Conservation (phyloP, 1,284 basidiomycete species). For the Pterulicium gracile region DNA sequence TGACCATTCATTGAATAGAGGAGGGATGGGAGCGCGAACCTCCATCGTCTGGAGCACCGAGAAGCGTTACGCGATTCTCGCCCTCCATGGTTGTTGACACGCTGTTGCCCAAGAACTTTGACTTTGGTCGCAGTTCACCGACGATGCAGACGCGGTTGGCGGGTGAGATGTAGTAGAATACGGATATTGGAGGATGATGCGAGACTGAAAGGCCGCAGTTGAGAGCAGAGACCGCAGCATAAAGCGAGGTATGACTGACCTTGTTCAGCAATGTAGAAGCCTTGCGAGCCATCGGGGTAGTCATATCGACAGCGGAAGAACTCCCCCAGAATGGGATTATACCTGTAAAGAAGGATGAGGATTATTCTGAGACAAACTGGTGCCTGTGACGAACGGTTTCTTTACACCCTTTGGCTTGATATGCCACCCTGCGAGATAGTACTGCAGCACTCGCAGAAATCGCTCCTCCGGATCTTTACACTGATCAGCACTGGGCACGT, state of each 20-base stretch:
- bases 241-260: conserved; percentile 29
- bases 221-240: conserved; percentile 3
- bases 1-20: conserved; percentile 5
- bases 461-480: conserved; percentile 80
- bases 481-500: conserved; percentile 50
- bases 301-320: conserved; percentile 96
- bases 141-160: conserved; percentile 76
- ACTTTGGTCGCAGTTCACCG: conserved; percentile 93
- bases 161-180: conserved; percentile 96
- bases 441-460: conserved; percentile 85
- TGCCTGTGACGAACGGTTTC: conserved; percentile 69
- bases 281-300: conserved; percentile 85
- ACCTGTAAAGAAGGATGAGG: conserved; percentile 34
- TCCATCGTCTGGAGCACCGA: conserved; percentile 79
- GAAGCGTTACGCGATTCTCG: conserved; percentile 78
- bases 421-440: conserved; percentile 99
- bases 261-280: conserved; percentile 98
- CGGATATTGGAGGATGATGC: conserved; percentile 92
- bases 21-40: conserved; percentile 33
- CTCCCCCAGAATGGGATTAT: conserved; percentile 96
- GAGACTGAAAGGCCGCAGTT: conserved; percentile 44
- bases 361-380: conserved; percentile 6
- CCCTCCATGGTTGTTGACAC: conserved; percentile 96
- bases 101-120: conserved; percentile 93
- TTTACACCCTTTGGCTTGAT: conserved; percentile 99